Conservation (phyloP, 1,139 yeast genomes). For the Pichia sp. region DNA sequence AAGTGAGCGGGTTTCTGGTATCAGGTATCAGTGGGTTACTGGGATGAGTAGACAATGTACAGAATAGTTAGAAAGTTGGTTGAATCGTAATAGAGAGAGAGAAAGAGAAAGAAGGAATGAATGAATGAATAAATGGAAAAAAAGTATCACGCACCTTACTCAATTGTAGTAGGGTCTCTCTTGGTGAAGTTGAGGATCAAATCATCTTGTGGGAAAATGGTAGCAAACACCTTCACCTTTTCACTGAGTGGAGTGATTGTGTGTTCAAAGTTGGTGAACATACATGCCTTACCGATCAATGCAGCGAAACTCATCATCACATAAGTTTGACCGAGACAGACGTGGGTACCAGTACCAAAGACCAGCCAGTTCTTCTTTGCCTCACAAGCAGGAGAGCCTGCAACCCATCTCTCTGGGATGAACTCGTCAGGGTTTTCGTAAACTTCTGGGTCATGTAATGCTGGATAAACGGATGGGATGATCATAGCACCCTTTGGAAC, state of each 20-base stretch:
- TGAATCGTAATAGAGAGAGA: too few species aligned
- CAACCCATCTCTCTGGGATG: constrained; percentile 93
- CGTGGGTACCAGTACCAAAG: constrained; percentile 96
- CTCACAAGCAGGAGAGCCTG: constrained; percentile 49
- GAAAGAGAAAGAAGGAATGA: too few species aligned
- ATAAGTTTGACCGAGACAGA: constrained; percentile 89
- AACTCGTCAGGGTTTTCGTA: constrained; percentile 91
- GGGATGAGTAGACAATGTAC: too few species aligned
- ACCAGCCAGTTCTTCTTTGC: constrained; percentile 90
- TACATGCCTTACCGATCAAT: constrained; percentile 80
- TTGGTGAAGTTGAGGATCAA: constrained; percentile 67
- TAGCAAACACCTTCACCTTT: constrained; percentile 92
- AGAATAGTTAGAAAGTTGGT: too few species aligned
- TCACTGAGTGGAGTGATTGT: constrained; percentile 78
- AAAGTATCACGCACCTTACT: neutral
- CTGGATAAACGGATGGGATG: constrained; percentile 91
- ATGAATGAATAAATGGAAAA: too few species aligned
- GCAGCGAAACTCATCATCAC: constrained; percentile 87
- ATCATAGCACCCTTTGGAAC: constrained; percentile 98
- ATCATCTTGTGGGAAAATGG: constrained; percentile 96
- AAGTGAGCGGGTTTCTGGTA: too few species aligned
- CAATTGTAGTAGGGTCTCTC: constrained; percentile 42
- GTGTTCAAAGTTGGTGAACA: constrained; percentile 76
- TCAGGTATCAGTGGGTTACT: too few species aligned
- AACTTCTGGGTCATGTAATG: constrained; percentile 94